Conservation (phyloP, 2,329 filamentous ascomycete genomes). For the Claviceps cyperi region DNA sequence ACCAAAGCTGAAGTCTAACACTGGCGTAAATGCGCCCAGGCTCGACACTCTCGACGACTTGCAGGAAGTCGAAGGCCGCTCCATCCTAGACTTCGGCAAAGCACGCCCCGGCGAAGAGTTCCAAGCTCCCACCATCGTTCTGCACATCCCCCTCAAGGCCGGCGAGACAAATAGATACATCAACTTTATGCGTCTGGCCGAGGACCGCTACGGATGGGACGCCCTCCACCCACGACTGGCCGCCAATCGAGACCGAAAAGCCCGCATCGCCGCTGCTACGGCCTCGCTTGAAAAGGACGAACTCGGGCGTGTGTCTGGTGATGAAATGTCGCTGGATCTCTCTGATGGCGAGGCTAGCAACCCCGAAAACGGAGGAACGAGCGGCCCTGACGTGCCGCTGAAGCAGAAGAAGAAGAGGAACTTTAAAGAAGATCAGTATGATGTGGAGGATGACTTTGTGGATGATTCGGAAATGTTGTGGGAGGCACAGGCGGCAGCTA, state of each 20-base stretch:
- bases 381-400: conserved; percentile 45
- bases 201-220: conserved; percentile 88
- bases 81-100: conserved; percentile 48
- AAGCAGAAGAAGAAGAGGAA: conserved; percentile 68
- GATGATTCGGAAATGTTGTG: conserved; percentile 91
- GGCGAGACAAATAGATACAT: conserved; percentile 81
- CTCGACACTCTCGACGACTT: conserved; percentile 34
- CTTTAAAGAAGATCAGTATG: conserved; percentile 70
- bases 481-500: conserved; percentile 89
- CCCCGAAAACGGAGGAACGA: conserved; percentile 60
- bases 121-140: conserved; percentile 60
- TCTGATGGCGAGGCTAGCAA: conserved; percentile 70
- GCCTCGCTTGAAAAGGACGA: conserved; percentile 68
- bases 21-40: conserved; percentile 31
- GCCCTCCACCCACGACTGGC: conserved; percentile 84
- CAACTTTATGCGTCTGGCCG: conserved; percentile 88
- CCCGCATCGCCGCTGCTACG: conserved; percentile 77
- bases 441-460: conserved; percentile 70
- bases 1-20: conserved; percentile 31
- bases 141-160: conserved; percentile 60
- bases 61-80: conserved; percentile 31
- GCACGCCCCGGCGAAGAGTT: conserved; percentile 43
- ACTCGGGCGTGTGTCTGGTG: conserved; percentile 52
- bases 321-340: conserved; percentile 73
- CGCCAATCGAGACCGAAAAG: conserved; percentile 73